A percentile compares a stretch with the other conserved stretches of the same genome.
Evolutionary conservation across 371 early-diverging fungal genomes (phyloP).

Genomic region (Smittium mucronatum): DNA sequence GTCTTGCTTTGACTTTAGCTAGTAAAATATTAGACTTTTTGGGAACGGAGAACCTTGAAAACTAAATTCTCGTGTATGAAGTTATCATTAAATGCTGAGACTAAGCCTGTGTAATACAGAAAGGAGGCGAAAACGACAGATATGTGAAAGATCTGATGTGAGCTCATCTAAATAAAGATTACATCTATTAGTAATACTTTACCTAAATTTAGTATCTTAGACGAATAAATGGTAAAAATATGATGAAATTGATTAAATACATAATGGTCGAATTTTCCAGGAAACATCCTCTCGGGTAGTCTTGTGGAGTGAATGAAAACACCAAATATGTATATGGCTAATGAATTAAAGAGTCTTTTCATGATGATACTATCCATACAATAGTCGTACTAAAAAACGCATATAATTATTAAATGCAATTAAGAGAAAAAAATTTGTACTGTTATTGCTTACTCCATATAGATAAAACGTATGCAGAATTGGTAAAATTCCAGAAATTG

Average conservation of each 20-base stretch:
- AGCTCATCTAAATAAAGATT: slow-evolving; percentile 25
- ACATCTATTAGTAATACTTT: background rate
- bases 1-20: no score
- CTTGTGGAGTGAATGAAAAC: slow-evolving; percentile 69
- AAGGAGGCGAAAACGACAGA: slow-evolving; percentile 63
- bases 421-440: background rate
- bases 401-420: background rate
- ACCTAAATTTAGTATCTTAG: background rate
- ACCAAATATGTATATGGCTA: slow-evolving; percentile 59
- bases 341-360: slow-evolving; percentile 36
- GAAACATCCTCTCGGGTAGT: slow-evolving; percentile 50
- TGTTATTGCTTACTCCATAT: slow-evolving; percentile 46
- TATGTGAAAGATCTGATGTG: slow-evolving; percentile 86
- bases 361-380: background rate
- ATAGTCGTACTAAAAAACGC: background rate
- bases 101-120: slow-evolving; percentile 64
- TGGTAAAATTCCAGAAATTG: slow-evolving; percentile 64
- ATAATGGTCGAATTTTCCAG: slow-evolving; percentile 49
- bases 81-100: slow-evolving; percentile 34
- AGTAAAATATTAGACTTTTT: no score
- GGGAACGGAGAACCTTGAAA: background rate
- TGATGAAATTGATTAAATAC: no score
- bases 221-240: background rate
- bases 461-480: slow-evolving; percentile 46
- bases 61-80: background rate